Base-by-base conservation (phyloP, 192 early-diverging fungal species). In the Rhizophagus clarus region DNA sequence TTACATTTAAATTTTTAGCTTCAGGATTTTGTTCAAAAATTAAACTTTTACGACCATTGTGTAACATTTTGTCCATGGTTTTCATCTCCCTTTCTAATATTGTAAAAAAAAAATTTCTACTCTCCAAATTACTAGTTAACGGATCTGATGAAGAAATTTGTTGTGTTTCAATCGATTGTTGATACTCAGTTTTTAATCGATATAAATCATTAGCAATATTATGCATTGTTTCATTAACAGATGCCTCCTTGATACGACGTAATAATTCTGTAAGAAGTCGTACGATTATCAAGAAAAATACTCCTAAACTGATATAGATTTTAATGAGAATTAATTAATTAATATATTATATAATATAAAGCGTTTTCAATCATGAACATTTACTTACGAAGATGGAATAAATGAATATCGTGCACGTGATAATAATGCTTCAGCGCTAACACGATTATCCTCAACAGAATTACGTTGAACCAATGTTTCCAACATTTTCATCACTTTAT, bases 41-140 rank as follows among this genome's bases (percentile, higher is more conserved):
- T 34, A 34, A 34, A 34, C 34, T 5, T 42, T 8, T 42, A 10
- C 10, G 7, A 10, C 10, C 9, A 34, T 34, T 67, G 17, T 37
- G 15, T 32, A 77, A 77, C 6, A 77, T 66, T 64, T 67, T 67
- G 14, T 77, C 66, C 61, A 67, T 56, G 14, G 24, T 40, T 14
- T 37, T 31, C 2, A 79, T 45, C 32, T 79, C 77, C 8, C 15
- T 79, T 32, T 79, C 77, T n/a, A 79, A 31, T 12, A 79, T 34
- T 2, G 20, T 42, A 32, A 79, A 69, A 49, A 31, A 67, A 29
- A 70, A 79, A 14, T 62, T 76, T 32, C 32, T 51, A 15, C 4
- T 26, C 1, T 76, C 60, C 4, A 15, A 4, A 42, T 61, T 17
- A 61, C 7, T 24, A 63, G 32, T 20, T n/a, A 76, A 22, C 15